Evolutionary conservation across 805 yeast species (phyloP).

Genomic region (Kodamaea nitidulidarum): DNA sequence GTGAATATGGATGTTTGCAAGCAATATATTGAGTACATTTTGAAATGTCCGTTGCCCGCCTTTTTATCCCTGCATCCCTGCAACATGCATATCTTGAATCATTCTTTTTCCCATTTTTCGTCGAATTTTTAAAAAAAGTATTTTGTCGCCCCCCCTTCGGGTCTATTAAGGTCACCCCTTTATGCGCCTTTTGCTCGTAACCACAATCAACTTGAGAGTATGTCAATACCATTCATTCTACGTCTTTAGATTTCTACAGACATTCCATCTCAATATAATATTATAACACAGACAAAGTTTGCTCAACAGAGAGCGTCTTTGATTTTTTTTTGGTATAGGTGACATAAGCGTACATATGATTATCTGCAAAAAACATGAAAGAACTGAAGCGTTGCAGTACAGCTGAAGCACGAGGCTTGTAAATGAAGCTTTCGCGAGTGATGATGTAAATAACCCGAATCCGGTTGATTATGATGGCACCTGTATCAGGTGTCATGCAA

Average conservation of each 20-base stretch:
- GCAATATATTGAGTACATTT: too few species aligned
- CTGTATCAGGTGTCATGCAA: not conserved
- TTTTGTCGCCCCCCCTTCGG: not conserved
- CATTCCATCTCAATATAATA: too few species aligned
- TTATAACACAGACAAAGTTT: constrained; percentile 6
- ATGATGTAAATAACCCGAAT: not conserved
- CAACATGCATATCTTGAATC: too few species aligned
- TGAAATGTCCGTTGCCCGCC: too few species aligned
- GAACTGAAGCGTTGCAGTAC: not conserved
- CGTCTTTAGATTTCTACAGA: too few species aligned
- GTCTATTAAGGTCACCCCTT: too few species aligned
- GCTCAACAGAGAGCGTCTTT: not conserved
- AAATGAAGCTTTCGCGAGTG: not conserved
- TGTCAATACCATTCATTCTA: too few species aligned
- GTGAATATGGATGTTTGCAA: not conserved
- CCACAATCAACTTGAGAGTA: too few species aligned
- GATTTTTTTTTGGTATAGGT: constrained; percentile 6
- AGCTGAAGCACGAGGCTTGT: not conserved
- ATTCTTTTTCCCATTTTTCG: not conserved
- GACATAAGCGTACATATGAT: constrained; percentile 10
- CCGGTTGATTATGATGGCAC: not conserved
- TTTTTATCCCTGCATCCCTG: too few species aligned
- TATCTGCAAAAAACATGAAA: constrained; percentile 1
- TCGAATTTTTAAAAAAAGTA: not conserved
- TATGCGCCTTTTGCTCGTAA: too few species aligned